Evolutionary conservation across 148 eudicot species (phyloP).

Genomic region (Pouteria glomerata): DNA sequence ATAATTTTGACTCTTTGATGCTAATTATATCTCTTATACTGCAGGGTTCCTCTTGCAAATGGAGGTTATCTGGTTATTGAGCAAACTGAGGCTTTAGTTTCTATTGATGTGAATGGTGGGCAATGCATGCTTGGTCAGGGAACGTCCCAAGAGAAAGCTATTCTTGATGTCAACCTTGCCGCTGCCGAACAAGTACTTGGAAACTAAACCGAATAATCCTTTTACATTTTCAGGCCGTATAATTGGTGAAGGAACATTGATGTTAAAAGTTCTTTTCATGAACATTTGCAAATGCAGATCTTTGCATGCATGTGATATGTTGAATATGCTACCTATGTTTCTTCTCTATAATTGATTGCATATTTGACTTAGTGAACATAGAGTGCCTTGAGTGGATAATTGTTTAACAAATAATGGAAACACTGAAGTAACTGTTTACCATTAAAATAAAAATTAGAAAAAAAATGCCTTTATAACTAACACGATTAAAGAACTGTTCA

Average conservation of each 20-base stretch:
- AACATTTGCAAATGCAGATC: neutral
- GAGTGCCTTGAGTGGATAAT: too few relatives aligned
- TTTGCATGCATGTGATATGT: neutral
- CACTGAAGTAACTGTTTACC: too few relatives aligned
- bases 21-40: constrained; percentile 21
- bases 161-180: constrained; percentile 89
- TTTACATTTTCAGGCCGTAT: neutral
- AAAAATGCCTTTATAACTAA: too few relatives aligned
- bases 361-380: too few relatives aligned
- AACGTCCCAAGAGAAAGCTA: constrained; percentile 86
- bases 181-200: constrained; percentile 85
- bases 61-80: constrained; percentile 94
- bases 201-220: neutral
- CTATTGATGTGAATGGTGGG: constrained; percentile 95
- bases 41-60: constrained; percentile 73
- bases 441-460: too few relatives aligned
- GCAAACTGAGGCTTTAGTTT: constrained; percentile 96
- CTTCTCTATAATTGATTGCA: too few relatives aligned
- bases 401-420: too few relatives aligned
- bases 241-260: too few relatives aligned
- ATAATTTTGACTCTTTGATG: constrained; percentile 9
- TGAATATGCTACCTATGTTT: too few relatives aligned
- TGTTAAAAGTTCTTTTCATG: too few relatives aligned
- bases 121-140: constrained; percentile 86
- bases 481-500: too few relatives aligned